Percentiles rank a stretch among this genome's conserved stretches.
These are phyloP conservation scores for Yarrowia porcina DNA, from an alignment of 805 yeast genomes.

Conservation along the genomic window DNA sequence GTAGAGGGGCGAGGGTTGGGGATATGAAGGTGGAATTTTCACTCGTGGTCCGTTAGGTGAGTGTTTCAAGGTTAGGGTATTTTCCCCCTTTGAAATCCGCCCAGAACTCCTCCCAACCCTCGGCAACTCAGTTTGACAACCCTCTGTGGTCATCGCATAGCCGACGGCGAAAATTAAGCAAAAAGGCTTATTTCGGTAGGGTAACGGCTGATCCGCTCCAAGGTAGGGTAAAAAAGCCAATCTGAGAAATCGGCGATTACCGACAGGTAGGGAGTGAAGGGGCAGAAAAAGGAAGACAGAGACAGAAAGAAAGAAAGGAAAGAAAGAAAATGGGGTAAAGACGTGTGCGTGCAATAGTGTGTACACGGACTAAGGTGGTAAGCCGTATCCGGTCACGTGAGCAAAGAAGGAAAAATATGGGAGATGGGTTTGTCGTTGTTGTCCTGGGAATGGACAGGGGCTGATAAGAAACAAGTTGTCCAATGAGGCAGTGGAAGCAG, in stretches of 20 bases:
- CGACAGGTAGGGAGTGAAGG: not conserved
- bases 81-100: not conserved
- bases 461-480: too few relatives aligned
- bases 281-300: not conserved
- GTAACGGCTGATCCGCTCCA: not conserved
- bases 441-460: too few relatives aligned
- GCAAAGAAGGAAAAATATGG: too few relatives aligned
- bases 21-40: too few relatives aligned
- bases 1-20: not conserved
- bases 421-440: too few relatives aligned
- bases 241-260: conserved; percentile 11
- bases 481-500: too few relatives aligned
- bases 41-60: too few relatives aligned
- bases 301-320: not conserved
- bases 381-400: too few relatives aligned
- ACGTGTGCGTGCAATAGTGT: too few relatives aligned
- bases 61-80: too few relatives aligned
- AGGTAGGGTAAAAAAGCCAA: conserved; percentile 8
- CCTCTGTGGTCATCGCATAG: conserved; percentile 24
- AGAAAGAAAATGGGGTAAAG: not conserved
- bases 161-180: conserved; percentile 18
- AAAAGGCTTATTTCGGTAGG: not conserved
- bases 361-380: too few relatives aligned
- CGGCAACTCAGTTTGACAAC: conserved; percentile 1
- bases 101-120: not conserved